A percentile compares a stretch with the other conserved stretches of the same genome.
Conservation (phyloP, 169 alveolate species). For the Ophryocystis elektroscirrha region DNA sequence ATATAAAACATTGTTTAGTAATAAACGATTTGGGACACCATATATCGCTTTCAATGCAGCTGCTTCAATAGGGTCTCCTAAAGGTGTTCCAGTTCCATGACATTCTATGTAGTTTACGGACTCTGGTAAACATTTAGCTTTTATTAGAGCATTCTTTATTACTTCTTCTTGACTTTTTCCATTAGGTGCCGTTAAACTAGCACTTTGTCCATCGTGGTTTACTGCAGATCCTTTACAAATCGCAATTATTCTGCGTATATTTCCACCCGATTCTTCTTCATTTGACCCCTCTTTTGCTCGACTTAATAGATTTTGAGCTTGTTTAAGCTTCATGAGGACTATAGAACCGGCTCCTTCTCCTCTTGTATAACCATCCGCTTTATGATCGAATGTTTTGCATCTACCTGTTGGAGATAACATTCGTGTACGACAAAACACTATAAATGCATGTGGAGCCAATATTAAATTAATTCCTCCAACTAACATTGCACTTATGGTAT, state of each 20-base stretch:
- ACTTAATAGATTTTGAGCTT: constrained; percentile 6
- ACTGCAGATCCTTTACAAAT: constrained; percentile 5
- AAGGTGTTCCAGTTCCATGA: constrained; percentile 22
- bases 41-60: background rate
- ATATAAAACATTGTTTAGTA: constrained; percentile 3
- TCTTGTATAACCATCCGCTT: constrained; percentile 38
- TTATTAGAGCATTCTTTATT: constrained; percentile 5
- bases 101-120: constrained; percentile 5
- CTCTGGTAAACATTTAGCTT: constrained; percentile 2
- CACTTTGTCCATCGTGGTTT: constrained; percentile 14
- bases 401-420: constrained; percentile 34
- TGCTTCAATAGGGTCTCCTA: constrained; percentile 21
- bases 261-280: no score
- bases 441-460: constrained; percentile 12
- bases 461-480: constrained; percentile 17
- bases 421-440: constrained; percentile 25
- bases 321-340: constrained; percentile 5
- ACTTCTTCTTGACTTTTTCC: constrained; percentile 7
- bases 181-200: constrained; percentile 22
- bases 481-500: constrained; percentile 1
- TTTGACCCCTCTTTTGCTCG: no score
- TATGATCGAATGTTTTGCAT: constrained; percentile 35
- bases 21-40: background rate
- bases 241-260: no score
- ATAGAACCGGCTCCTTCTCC: constrained; percentile 37